Percentiles rank a stretch among this genome's conserved stretches.
These are phyloP conservation scores for Solanum microdontum DNA, from an alignment of 257 asterid species.

Conservation along the genomic window DNA sequence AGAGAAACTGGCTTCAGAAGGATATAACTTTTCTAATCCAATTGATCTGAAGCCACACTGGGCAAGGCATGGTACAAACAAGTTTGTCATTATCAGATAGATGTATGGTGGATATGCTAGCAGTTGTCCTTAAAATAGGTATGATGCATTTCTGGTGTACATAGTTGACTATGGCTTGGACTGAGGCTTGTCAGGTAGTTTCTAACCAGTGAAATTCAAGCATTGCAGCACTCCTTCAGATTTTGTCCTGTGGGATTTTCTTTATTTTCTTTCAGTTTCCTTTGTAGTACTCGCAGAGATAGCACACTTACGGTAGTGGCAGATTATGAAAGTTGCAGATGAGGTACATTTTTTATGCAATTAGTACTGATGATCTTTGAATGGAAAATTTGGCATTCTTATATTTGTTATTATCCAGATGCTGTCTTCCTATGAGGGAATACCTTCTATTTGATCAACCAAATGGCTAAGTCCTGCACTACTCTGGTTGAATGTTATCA, in stretches of 20 bases:
- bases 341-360: constrained; percentile 12
- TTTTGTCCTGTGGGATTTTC: constrained; percentile 15
- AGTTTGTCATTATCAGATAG: constrained; percentile 75
- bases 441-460: background rate
- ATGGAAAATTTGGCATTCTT: background rate
- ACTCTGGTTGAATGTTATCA: background rate
- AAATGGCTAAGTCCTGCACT: background rate
- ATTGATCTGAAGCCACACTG: constrained; percentile 76
- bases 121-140: constrained; percentile 11
- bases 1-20: constrained; percentile 68
- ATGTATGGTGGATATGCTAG: constrained; percentile 18
- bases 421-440: background rate
- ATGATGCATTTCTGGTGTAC: constrained; percentile 43
- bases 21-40: constrained; percentile 55
- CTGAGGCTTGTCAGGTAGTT: constrained; percentile 41
- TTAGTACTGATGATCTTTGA: background rate
- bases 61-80: constrained; percentile 94
- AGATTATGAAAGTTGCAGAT: constrained; percentile 19
- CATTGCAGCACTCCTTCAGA: constrained; percentile 11
- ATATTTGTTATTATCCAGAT: background rate
- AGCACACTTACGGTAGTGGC: constrained; percentile 16
- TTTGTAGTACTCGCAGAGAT: constrained; percentile 29
- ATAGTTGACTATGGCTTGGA: constrained; percentile 31
- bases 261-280: constrained; percentile 10
- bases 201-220: constrained; percentile 31